Conservation (phyloP, 768 basidiomycete species). For the Amylocystis lapponica region DNA sequence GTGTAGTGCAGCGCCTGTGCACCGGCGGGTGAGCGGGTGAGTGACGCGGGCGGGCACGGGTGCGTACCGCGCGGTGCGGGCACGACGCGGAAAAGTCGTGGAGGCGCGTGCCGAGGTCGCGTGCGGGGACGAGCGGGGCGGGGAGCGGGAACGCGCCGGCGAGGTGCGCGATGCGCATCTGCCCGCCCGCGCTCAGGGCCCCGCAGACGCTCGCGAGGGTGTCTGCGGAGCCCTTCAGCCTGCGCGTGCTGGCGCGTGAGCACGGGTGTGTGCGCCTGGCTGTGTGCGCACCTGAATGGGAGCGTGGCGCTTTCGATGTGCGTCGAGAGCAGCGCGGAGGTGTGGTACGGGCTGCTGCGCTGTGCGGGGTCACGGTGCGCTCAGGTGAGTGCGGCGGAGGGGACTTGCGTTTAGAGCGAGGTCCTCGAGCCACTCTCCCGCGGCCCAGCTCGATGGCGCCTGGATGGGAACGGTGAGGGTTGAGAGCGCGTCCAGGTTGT, state of each 20-base stretch:
- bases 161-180: slow-evolving; percentile 50
- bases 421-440: slow-evolving; percentile 20
- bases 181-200: slow-evolving; percentile 48
- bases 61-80: neutral
- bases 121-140: slow-evolving; percentile 3
- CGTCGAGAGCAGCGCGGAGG: slow-evolving; percentile 31
- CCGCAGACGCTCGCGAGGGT: slow-evolving; percentile 40
- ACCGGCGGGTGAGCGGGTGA: neutral
- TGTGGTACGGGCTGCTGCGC: slow-evolving; percentile 22
- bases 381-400: neutral
- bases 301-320: slow-evolving; percentile 33
- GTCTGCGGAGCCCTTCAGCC: slow-evolving; percentile 29
- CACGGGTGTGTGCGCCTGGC: neutral
- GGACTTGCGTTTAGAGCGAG: slow-evolving; percentile 22
- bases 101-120: slow-evolving; percentile 6
- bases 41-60: neutral
- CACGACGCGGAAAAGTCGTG: slow-evolving; percentile 14
- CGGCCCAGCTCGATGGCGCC: slow-evolving; percentile 20
- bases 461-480: slow-evolving; percentile 27
- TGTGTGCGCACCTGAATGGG: slow-evolving; percentile 22
- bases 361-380: slow-evolving; percentile 4
- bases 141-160: slow-evolving; percentile 47
- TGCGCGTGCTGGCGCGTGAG: slow-evolving; percentile 12
- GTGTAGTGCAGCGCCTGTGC: slow-evolving; percentile 26
- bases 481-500: slow-evolving; percentile 22